A percentile compares a stretch with the other conserved stretches of the same genome.
phyloP scores from a whole-genome alignment of 108 stramenopile genomes.

The Skeletonema grethae region DNA sequence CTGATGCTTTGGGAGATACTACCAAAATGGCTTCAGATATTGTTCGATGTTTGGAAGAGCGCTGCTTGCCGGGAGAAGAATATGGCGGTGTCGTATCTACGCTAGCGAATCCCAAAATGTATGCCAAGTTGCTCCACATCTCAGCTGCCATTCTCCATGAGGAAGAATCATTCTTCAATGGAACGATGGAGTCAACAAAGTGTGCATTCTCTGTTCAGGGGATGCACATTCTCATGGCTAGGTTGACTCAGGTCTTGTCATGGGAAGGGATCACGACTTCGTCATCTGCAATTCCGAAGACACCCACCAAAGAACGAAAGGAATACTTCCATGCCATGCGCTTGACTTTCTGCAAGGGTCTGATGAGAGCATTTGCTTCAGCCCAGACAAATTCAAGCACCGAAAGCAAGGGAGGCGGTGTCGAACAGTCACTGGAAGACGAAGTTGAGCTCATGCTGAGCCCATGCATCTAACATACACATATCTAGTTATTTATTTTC shows the following conservation, averaged over 20 bases:
- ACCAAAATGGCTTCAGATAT: conserved; percentile 53
- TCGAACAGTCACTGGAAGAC: conserved; percentile 19
- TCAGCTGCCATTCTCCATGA: conserved; percentile 50
- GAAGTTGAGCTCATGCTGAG: conserved; percentile 35
- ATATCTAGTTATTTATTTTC: not conserved
- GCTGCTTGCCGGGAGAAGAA: conserved; percentile 45
- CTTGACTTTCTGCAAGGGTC: conserved; percentile 58
- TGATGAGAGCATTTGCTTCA: conserved; percentile 63
- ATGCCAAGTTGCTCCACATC: conserved; percentile 55
- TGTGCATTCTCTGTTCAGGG: conserved; percentile 64
- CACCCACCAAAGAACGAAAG: conserved; percentile 15
- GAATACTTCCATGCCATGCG: conserved; percentile 42
- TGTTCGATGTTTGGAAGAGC: conserved; percentile 65
- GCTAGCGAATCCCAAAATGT: conserved; percentile 58
- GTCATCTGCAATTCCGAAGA: not conserved
- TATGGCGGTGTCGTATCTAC: conserved; percentile 53
- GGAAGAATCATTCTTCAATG: conserved; percentile 25
- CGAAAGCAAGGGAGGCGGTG: conserved; percentile 1
- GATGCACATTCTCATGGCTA: conserved; percentile 69
- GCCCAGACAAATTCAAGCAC: conserved; percentile 10
- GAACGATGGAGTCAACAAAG: conserved; percentile 36
- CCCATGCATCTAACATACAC: conserved; percentile 24
- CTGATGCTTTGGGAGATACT: conserved; percentile 43
- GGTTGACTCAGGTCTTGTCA: conserved; percentile 50
- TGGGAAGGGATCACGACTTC: conserved; percentile 27